phyloP scores from a whole-genome alignment of 2,329 filamentous ascomycete species.

The Fusarium illudens region DNA sequence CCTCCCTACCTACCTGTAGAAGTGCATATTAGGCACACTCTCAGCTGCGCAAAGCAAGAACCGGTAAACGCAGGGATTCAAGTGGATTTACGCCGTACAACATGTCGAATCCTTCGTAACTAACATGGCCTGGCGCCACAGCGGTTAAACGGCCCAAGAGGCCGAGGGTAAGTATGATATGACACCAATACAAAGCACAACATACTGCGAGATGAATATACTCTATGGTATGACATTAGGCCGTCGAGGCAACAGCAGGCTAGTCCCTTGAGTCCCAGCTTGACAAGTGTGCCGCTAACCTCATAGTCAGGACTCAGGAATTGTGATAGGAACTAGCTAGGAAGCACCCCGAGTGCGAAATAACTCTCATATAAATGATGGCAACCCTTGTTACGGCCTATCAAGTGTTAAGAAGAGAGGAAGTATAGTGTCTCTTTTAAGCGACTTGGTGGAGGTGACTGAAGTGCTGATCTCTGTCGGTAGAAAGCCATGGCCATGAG shows the following conservation, averaged over 20 bases:
- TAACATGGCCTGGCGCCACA: not conserved
- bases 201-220: not conserved
- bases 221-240: not conserved
- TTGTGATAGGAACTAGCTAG: no score
- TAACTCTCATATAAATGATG: no score
- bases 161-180: not conserved
- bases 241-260: not conserved
- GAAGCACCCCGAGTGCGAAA: no score
- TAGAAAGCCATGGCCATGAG: no score
- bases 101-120: not conserved
- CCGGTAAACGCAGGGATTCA: not conserved
- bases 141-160: not conserved
- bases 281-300: no score
- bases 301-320: no score
- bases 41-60: not conserved
- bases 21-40: not conserved
- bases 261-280: not conserved
- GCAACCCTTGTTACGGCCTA: no score
- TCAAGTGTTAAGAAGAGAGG: no score
- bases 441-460: no score
- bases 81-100: not conserved
- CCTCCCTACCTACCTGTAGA: no score
- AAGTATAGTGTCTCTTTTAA: no score
- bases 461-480: no score
- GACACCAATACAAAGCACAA: not conserved